Base-by-base conservation (phyloP, 75 land plant genomes). In the Pseudotsuga menziesii region DNA sequence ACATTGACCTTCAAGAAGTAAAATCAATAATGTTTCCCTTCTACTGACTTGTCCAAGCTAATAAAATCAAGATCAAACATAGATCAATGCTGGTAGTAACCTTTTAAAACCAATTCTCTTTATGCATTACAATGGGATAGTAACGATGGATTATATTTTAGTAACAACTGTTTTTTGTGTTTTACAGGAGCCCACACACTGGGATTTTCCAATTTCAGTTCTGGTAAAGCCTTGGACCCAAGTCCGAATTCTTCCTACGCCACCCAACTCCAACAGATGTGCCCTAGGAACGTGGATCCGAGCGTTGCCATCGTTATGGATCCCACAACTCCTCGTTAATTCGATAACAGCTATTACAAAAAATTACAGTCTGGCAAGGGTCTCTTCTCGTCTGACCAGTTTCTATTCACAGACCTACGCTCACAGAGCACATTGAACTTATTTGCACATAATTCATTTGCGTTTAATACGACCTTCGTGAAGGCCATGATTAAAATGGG, bases 201-300 rank as follows among this genome's bases (percentile, higher is more conserved):
- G 19, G 91, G 91, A 19, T 81, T 84, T 66, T 76, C 89, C 80
- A 60, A 8, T 57, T 83, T 93, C 69, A 85, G 80, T 12, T 93
- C 95, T 0, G 95, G 91, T 75, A 69, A 88, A 76, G 13, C 8
- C 69, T 79, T 84, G 2, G 96, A 93, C 77, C 93, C 93, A 7
- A 74, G 89, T 12, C 80, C 91, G 29, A 78, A 91, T 74, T 70
- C 80, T 2, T 5, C 6, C 25, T 93, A 91, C 29, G 96, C 91
- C 12, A 27, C n/a, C 15, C 80, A 84, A 58, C 78, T 93, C 20
- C 79, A 48, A 80, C 35, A 17, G 13, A 56, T 54, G 15, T 93
- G 96, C 77, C 96, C 94, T 2, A 72, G n/a, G 22, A 76, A 85
- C 67, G 90, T 89, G 56, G 86, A 87, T 80, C 93, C 96, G 9